Evolutionary conservation across 1,139 yeast species (phyloP).

Genomic region (Yamadazyma songkhlaensis): DNA sequence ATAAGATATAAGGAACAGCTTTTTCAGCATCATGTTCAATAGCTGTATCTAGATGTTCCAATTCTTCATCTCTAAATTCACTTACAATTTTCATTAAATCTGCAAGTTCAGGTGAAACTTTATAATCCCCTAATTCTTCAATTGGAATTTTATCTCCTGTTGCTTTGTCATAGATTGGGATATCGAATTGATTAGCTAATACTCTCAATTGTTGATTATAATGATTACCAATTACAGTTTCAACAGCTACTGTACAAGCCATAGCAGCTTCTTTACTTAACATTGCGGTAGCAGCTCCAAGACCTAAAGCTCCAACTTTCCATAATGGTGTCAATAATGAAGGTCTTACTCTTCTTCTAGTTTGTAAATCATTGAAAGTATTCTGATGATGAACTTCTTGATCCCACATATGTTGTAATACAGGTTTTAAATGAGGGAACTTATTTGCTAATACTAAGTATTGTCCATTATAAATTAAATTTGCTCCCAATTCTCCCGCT

Average conservation of each 20-base stretch:
- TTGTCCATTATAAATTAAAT: slow-evolving; percentile 90
- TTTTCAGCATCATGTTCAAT: slow-evolving; percentile 85
- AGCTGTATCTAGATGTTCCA: slow-evolving; percentile 94
- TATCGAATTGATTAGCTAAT: slow-evolving; percentile 56
- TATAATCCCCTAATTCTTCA: slow-evolving; percentile 5
- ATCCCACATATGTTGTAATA: slow-evolving; percentile 96
- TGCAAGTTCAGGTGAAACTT: slow-evolving; percentile 52
- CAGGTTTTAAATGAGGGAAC: slow-evolving; percentile 66
- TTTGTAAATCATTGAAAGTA: slow-evolving; percentile 77
- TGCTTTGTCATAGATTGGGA: slow-evolving; percentile 43
- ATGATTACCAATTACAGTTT: slow-evolving; percentile 96
- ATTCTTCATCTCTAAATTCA: slow-evolving; percentile 87
- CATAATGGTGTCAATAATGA: slow-evolving; percentile 87
- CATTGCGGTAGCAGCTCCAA: slow-evolving; percentile 86
- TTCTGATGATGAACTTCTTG: slow-evolving; percentile 90
- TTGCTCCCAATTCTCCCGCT: slow-evolving; percentile 98
- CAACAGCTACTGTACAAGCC: slow-evolving; percentile 99
- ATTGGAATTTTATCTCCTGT: slow-evolving; percentile 31
- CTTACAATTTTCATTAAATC: slow-evolving; percentile 62
- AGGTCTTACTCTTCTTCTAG: slow-evolving; percentile 81
- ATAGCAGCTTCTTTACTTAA: slow-evolving; percentile 94
- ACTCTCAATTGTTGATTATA: slow-evolving; percentile 87
- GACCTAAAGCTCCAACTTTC: slow-evolving; percentile 84
- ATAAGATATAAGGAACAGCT: slow-evolving; percentile 86
- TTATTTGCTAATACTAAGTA: slow-evolving; percentile 69